Base-by-base conservation (phyloP, 768 basidiomycete genomes). In the Crepidotus variabilis region DNA sequence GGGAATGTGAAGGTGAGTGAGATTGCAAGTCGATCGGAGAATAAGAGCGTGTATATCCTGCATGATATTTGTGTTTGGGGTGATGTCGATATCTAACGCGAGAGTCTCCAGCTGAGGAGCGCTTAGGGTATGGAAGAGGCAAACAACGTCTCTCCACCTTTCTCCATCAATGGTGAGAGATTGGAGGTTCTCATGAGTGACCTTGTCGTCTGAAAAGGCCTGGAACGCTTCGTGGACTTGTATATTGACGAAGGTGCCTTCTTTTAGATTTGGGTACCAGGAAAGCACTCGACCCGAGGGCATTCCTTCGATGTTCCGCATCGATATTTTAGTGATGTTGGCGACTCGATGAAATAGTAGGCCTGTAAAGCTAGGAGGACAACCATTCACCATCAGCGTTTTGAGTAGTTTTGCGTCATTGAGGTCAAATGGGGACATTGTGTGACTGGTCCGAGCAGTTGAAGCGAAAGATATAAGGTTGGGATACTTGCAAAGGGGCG, bases 1-100 rank as follows among this genome's bases (percentile, higher is more conserved):
- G 11, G 20, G 57, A 20, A 61, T 23, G 23, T 60, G 57, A 16
- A 64, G 51, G 2, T 47, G 49, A 2, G 59, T 56, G 8, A 64
- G 50, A 5, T 24, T 21, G 23, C 60, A 54, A 50, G 20, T 49
- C 6, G 63, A 64, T n/a, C 48, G 56, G 13, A 33, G 8, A 36
- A 63, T n/a, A 50, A 64, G 61, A 2, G 45, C 20, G 2, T 49
- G 43, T 2, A 64, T 35, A 2, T 14, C 13, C 5, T 3, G 39
- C 14, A 43, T 20, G 2, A 20, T 16, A 11, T 14, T 14, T 2
- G 3, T 3, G 14, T 43, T 43, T 20, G 39, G 39, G 2, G 39
- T 43, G 2, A 3, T 20, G 39, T 16, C 13, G 11, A 14, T 11
- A 3, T 14, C 13, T 2, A 43, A 11, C 3, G 39, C 5, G 39